Base-by-base conservation (phyloP, 2,329 filamentous ascomycete genomes). In the Aspergillus chevalieri region DNA sequence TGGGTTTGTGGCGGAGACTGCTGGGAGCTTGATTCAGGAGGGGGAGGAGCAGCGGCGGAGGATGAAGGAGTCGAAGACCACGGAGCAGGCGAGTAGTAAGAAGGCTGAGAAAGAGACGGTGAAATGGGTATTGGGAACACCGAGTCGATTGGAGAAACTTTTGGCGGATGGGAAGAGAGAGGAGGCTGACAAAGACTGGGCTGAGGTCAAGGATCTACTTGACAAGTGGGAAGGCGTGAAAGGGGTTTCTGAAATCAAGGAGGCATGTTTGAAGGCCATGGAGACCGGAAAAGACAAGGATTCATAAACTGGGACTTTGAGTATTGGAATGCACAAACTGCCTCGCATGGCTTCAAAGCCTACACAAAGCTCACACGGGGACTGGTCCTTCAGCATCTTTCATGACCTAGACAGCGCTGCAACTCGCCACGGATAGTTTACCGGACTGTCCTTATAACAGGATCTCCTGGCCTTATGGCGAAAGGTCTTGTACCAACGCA, bases 1-100 rank as follows among this genome's bases (percentile, higher is more conserved):
- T 56, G 62, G 65, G 1, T 72, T 73, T 49, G 71, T 74, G 49
- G 69, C 72, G 12, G 71, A 73, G 57, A 74, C 70, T 30, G 72
- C 69, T 14, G 63, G 63, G 12, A 55, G 63, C 1, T 52, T 74
- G 51, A 72, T 71, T 41, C 61, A 66, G 42, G 68, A 73, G 50
- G 66, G 68, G 2, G 66, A 71, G 56, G 65, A 71, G 52, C 62
- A 63, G 41, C 58, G 59, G 14, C 55, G 53, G 38, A 58, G 54
- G 44, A 64, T 65, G 28, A 61, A 57, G 39, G 61, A 64, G 51
- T 60, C 57, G 17, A 61, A 60, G 42, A 43, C 41, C 38, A 47
- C 50, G 19, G 54, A 54, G 36, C 52, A 50, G 17, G 48, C 47
- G 1, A 51, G 55, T n/a, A 47, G 54, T 6, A 62, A 58, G 34